These are phyloP conservation scores for Tolypocladium paradoxum DNA, from an alignment of 2,329 filamentous ascomycete genomes.

Conservation along the genomic window DNA sequence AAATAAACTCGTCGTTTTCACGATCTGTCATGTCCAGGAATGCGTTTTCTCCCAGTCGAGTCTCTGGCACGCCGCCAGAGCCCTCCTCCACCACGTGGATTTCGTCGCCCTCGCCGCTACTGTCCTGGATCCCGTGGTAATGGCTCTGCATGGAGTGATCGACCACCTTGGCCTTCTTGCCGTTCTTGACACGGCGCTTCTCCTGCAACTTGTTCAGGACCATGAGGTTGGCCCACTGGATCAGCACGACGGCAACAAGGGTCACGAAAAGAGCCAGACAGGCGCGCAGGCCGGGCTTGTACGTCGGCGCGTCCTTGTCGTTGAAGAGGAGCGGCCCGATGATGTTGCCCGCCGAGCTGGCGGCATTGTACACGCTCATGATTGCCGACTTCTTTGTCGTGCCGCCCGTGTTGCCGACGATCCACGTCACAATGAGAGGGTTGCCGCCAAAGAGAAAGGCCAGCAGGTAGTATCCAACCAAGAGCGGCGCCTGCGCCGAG, in stretches of 20 bases:
- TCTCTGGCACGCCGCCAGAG: conserved; percentile 9
- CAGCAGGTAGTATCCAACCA: conserved; percentile 54
- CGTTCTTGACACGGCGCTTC: conserved; percentile 42
- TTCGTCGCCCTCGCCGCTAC: conserved; percentile 3
- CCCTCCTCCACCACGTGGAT: conserved; percentile 12
- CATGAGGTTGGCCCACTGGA: conserved; percentile 44
- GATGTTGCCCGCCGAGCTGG: conserved; percentile 53
- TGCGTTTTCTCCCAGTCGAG: conserved; percentile 34
- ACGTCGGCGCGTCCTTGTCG: conserved; percentile 44
- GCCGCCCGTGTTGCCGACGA: conserved; percentile 57
- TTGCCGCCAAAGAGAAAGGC: conserved; percentile 57
- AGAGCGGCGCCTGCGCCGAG: conserved; percentile 25
- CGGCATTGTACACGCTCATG: conserved; percentile 55
- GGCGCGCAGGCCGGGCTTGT: conserved; percentile 44
- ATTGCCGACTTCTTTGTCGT: conserved; percentile 56
- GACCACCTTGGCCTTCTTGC: conserved; percentile 47
- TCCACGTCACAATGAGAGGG: conserved; percentile 57
- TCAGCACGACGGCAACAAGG: conserved; percentile 37
- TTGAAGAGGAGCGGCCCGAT: conserved; percentile 55
- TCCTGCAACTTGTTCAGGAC: conserved; percentile 47
- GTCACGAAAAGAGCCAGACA: conserved; percentile 45
- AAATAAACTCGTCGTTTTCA: conserved; percentile 59
- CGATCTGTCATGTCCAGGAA: conserved; percentile 53
- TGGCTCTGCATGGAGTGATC: conserved; percentile 50
- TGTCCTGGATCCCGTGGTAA: conserved; percentile 23